Evolutionary conservation across 495 filamentous ascomycete species (phyloP).

Genomic region (Aspergillus olivimuriae): DNA sequence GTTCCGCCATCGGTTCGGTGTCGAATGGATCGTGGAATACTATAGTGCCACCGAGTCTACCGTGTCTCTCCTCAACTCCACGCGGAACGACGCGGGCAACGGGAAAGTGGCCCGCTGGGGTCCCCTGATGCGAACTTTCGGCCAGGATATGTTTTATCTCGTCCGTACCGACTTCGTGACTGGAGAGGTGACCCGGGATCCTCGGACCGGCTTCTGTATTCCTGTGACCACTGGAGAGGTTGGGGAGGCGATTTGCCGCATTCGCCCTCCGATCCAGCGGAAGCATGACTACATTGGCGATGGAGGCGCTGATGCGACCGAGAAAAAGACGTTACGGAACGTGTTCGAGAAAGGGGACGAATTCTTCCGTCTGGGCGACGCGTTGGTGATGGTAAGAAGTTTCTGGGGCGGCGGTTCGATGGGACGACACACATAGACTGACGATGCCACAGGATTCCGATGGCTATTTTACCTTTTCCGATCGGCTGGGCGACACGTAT

Average conservation of each 20-base stretch:
- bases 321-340: constrained; percentile 1
- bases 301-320: not conserved
- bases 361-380: constrained; percentile 2
- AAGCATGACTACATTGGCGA: constrained; percentile 1
- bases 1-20: not conserved
- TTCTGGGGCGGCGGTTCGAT: too few species aligned
- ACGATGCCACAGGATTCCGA: not conserved
- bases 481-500: constrained; percentile 2
- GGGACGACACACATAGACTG: too few species aligned
- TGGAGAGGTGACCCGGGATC: not conserved
- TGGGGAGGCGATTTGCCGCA: constrained; percentile 1
- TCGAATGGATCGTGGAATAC: constrained; percentile 2
- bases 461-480: not conserved
- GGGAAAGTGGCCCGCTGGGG: constrained; percentile 1
- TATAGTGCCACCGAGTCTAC: constrained; percentile 1
- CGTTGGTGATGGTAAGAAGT: constrained; percentile 1
- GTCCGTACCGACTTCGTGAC: not conserved
- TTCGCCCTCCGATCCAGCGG: not conserved
- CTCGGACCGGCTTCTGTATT: not conserved
- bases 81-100: not conserved
- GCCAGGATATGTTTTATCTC: constrained; percentile 1
- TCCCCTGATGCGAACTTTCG: not conserved
- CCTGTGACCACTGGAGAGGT: not conserved
- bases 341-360: constrained; percentile 1
- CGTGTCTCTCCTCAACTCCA: not conserved